A percentile compares a stretch with the other conserved stretches of the same genome.
These are phyloP conservation scores for Metschnikowia cerradonensis DNA, from an alignment of 805 yeast genomes.

Conservation along the genomic window DNA sequence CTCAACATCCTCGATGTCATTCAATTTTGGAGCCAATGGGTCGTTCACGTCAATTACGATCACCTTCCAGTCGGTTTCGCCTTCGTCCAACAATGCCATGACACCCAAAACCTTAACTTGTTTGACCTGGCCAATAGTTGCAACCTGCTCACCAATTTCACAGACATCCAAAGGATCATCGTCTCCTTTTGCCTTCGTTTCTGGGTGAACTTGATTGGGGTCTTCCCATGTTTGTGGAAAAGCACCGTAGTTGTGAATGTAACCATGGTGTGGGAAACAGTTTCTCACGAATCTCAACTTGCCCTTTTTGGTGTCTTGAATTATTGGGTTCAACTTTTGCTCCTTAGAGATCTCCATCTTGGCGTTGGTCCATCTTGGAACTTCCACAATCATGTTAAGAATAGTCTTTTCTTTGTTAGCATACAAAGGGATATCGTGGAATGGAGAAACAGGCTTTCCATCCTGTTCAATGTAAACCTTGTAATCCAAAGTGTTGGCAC, in stretches of 20 bases:
- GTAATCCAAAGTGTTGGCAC: conserved; percentile 92
- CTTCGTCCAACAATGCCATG: conserved; percentile 81
- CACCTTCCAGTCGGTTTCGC: conserved; percentile 95
- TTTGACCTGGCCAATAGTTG: conserved; percentile 48
- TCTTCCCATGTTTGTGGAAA: conserved; percentile 97
- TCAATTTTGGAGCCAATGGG: conserved; percentile 55
- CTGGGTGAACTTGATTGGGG: conserved; percentile 52
- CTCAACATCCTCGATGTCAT: conserved; percentile 67
- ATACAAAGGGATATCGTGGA: conserved; percentile 74
- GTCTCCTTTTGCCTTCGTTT: conserved; percentile 46
- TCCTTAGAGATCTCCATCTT: conserved; percentile 72
- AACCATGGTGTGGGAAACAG: conserved; percentile 79
- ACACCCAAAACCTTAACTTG: conserved; percentile 62
- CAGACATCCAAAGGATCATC: conserved; percentile 48
- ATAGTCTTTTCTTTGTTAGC: conserved; percentile 71
- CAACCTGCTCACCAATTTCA: conserved; percentile 47
- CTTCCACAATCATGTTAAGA: conserved; percentile 41
- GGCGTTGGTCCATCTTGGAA: conserved; percentile 72
- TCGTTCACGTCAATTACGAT: conserved; percentile 67
- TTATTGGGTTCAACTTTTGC: conserved; percentile 64
- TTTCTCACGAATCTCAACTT: conserved; percentile 72
- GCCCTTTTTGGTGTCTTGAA: conserved; percentile 75
- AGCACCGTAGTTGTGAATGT: conserved; percentile 85
- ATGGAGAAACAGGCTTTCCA: conserved; percentile 91
- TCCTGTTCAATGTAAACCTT: conserved; percentile 86